Evolutionary conservation across 345 rosid species (phyloP).

Genomic region (Salix arbutifolia): DNA sequence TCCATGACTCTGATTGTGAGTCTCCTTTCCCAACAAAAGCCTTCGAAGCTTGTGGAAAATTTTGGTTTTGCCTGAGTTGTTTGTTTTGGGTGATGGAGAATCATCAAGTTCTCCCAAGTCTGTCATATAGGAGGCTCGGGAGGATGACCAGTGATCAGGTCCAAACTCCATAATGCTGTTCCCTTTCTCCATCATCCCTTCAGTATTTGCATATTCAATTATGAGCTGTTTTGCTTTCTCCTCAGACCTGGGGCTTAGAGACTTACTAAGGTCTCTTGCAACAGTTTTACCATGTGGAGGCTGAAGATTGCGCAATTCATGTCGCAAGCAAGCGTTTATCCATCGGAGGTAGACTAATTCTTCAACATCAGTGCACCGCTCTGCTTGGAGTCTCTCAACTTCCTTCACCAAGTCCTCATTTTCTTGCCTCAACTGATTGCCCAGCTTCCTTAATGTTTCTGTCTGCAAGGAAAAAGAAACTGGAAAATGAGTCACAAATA

Average conservation of each 20-base stretch:
- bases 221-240: conserved; percentile 75
- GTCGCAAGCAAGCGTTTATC: conserved; percentile 87
- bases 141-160: conserved; percentile 59
- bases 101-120: conserved; percentile 53
- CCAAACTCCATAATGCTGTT: conserved; percentile 36
- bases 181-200: conserved; percentile 41
- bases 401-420: conserved; percentile 52
- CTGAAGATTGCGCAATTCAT: conserved; percentile 71
- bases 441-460: conserved; percentile 46
- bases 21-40: conserved; percentile 62
- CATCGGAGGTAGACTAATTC: conserved; percentile 83
- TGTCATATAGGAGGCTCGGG: conserved; percentile 46
- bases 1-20: conserved; percentile 24
- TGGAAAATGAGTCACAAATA: conserved; percentile 2
- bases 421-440: conserved; percentile 41
- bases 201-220: conserved; percentile 64
- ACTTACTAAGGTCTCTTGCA: conserved; percentile 80
- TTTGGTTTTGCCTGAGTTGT: conserved; percentile 41
- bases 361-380: conserved; percentile 62
- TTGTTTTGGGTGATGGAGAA: conserved; percentile 37
- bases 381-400: conserved; percentile 63
- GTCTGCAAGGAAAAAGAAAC: conserved; percentile 34
- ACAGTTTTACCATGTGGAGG: conserved; percentile 59
- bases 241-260: conserved; percentile 73
- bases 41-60: conserved; percentile 58